These are phyloP conservation scores for Pythium myriotylum DNA, from an alignment of 352 stramenopile genomes.

Conservation along the genomic window DNA sequence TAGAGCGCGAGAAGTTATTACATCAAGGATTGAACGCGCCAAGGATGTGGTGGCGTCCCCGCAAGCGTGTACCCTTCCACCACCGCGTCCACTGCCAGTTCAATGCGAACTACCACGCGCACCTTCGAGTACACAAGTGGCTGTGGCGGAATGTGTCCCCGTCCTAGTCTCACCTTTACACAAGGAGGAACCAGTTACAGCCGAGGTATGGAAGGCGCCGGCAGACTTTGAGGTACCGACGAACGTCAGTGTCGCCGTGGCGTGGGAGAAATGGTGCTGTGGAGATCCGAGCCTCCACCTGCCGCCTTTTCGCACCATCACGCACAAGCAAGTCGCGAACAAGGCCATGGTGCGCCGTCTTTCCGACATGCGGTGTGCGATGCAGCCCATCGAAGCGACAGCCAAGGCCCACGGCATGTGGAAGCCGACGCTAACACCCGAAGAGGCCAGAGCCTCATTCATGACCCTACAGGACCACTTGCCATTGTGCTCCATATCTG, in stretches of 20 bases:
- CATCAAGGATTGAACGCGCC: too few relatives aligned
- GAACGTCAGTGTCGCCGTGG: slow-evolving; percentile 22
- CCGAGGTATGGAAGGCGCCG: background rate
- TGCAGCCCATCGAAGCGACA: slow-evolving; percentile 24
- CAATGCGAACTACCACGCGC: too few relatives aligned
- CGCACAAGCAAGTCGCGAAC: slow-evolving; percentile 12
- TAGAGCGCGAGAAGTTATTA: too few relatives aligned
- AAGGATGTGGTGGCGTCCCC: too few relatives aligned
- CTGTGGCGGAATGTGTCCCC: too few relatives aligned
- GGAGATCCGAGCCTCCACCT: slow-evolving; percentile 10
- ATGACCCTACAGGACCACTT: slow-evolving; percentile 5
- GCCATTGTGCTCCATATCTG: slow-evolving; percentile 1
- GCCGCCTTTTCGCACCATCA: slow-evolving; percentile 18
- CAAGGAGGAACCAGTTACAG: background rate
- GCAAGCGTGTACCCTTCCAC: too few relatives aligned
- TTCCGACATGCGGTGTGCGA: slow-evolving; percentile 26
- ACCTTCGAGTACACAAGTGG: too few relatives aligned
- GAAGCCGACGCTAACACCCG: slow-evolving; percentile 4
- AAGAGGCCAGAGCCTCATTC: slow-evolving; percentile 11
- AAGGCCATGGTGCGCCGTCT: slow-evolving; percentile 16
- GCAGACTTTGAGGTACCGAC: slow-evolving; percentile 26
- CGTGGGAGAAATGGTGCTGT: slow-evolving; percentile 32
- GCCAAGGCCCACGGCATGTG: slow-evolving; percentile 17
- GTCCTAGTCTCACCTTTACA: background rate
- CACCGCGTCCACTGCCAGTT: too few relatives aligned